Evolutionary conservation across 306 rosid species (phyloP), one percentile per base, ranked within the genome.

Genomic region (Arachis stenosperma): DNA sequence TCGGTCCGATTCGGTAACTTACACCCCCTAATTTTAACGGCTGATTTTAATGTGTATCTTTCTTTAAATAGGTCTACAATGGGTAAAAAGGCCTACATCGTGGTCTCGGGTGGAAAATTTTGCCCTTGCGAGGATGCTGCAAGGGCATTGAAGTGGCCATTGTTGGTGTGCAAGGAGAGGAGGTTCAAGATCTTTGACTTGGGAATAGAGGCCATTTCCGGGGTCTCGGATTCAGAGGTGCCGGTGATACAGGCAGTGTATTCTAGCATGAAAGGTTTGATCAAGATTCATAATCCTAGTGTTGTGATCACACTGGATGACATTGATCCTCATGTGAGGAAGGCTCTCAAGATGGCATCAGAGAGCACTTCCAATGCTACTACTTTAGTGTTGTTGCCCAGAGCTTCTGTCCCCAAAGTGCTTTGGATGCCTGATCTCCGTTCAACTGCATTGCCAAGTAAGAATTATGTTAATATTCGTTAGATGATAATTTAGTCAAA

Each of bases 391-490:
- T 90, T 88, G 74, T 67, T 94, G 37, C 99, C 92, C 2, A 83
- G 87, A 61, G 74, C 88, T 36, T 89, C 99, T 6, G 53, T 94
- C 4, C 46, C 92, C 1, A 87, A 82, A 67, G 99, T 88, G 76
- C 98, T 91, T 69, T 94, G 99, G 99, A 94, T 91, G 96, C 93
- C 96, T 79, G 96, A 94, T 86, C 84, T 94, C 12, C 85, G 96
- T 62, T 57, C 97, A 11, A 87, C 95, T 12, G 87, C 99, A 43
- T 71, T 94, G 73, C 93, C 97, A 79, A 78, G 99, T 94, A 91
- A 84, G 92, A 71, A 50, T 44, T 47, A 40, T 22, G 27, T 22
- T 22, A 22, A 22, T 22, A 1, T 22, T 22, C 27, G 1, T 1
- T 22, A 22, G 27, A 22, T 22, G 27, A 22, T 22, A 22, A 22